Evolutionary conservation across 2,329 filamentous ascomycete species (phyloP), one percentile per base, ranked within the genome.

Genomic region (Monilinia laxa): DNA sequence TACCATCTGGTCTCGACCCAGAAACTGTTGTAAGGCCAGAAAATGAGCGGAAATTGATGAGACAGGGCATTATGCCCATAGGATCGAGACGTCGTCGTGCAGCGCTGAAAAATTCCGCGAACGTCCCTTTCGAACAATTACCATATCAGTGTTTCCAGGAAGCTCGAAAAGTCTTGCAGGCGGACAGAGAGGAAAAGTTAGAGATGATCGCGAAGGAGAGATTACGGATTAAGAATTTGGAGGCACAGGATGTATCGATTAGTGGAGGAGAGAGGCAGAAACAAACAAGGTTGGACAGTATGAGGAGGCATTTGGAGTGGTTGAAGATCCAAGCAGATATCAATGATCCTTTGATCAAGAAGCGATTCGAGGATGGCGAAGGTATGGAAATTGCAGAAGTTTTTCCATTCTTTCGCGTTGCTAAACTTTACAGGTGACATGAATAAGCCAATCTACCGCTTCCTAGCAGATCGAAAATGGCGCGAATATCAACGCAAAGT

Each of bases 111-210:
- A 85, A 81, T 73, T 80, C 84, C 69, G 85, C 89, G 74, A 81
- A 97, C 60, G 71, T 77, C 40, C 92, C 93, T 35, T 97, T 99
- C 76, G 92, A 97, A 81, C 90, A 94, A 77, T 82, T 99, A 72
- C 95, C 95, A 23, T 99, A 96, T 81, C 94, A 98, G 83, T 95
- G 92, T 79, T 99, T 98, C 81, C 95, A 99, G 80, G 93, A 97
- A 81, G 95, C 95, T 52, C 87, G 93, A 70, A 91, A 92, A 77
- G 80, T 98, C 59, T 82, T 99, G 66, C 84, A 87, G 64, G 86
- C 86, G 65, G 95, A 99, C 77, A 87, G 94, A 52, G 82, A 88
- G 71, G 86, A 94, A 79, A 98, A 97, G 81, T 74, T 98, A 62
- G 81, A 83, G 68, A 82, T 88, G 74, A 94, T 99, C 67, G 80